phyloP scores from a whole-genome alignment of 202 grass and related monocot genomes.

The Dendrocalamus latiflorus region DNA sequence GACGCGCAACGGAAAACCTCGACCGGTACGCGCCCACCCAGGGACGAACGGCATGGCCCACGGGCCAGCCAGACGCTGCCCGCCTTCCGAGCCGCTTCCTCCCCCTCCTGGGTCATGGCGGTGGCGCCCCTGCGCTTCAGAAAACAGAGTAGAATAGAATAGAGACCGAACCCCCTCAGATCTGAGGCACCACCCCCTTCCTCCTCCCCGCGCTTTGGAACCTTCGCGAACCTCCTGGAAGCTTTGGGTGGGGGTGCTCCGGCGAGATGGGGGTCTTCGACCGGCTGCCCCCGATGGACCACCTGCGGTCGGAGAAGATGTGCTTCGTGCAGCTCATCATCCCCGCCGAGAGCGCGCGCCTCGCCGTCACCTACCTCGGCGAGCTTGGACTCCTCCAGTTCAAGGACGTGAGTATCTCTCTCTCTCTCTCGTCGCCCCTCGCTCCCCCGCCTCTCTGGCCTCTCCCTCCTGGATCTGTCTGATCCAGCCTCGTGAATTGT shows the following conservation, averaged over 20 bases:
- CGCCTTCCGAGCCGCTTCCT: constrained; percentile 40
- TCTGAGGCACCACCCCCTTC: constrained; percentile 35
- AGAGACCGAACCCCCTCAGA: constrained; percentile 42
- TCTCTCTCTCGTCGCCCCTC: neutral
- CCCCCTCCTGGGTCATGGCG: constrained; percentile 33
- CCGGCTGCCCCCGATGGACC: constrained; percentile 81
- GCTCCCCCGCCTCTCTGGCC: neutral
- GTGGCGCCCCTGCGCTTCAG: constrained; percentile 30
- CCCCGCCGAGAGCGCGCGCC: constrained; percentile 81
- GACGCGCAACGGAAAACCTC: neutral
- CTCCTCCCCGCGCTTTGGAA: neutral
- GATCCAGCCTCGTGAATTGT: constrained; percentile 20
- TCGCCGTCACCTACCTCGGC: constrained; percentile 87
- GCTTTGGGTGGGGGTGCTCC: constrained; percentile 22
- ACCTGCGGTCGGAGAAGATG: constrained; percentile 96
- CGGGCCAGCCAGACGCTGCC: constrained; percentile 16
- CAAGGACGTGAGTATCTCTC: constrained; percentile 76
- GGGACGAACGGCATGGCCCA: constrained; percentile 6
- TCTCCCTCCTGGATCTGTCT: neutral
- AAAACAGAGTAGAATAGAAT: constrained; percentile 20
- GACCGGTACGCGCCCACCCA: constrained; percentile 9
- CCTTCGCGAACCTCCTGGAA: constrained; percentile 39
- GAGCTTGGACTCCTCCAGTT: constrained; percentile 97
- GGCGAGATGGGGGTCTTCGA: constrained; percentile 75
- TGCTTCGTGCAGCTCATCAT: constrained; percentile 98